These are phyloP conservation scores for Leishmania mexicana DNA, from an alignment of 208 protist species.

Conservation along the genomic window DNA sequence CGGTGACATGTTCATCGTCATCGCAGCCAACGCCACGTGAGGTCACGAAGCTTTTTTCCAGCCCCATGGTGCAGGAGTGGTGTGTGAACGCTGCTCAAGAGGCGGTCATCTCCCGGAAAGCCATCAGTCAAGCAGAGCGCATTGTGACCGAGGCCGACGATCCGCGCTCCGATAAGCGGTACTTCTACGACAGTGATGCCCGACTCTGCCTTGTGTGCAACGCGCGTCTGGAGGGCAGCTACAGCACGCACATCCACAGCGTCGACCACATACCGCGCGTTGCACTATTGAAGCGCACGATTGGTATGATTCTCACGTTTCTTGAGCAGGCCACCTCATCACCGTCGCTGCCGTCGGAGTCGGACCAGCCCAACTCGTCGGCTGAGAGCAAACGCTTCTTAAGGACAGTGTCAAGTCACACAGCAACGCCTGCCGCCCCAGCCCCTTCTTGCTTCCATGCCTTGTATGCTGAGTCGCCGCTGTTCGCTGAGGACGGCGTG, in stretches of 20 bases:
- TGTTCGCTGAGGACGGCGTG: slow-evolving; percentile 23
- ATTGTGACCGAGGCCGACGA: slow-evolving; percentile 16
- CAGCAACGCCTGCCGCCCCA: background rate
- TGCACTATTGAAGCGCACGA: slow-evolving; percentile 54
- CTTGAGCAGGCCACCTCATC: slow-evolving; percentile 16
- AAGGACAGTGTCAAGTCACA: background rate
- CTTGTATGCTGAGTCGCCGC: slow-evolving; percentile 7
- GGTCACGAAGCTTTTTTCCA: slow-evolving; percentile 4
- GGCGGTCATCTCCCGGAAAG: slow-evolving; percentile 9
- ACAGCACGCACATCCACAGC: slow-evolving; percentile 36
- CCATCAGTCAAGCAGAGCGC: background rate
- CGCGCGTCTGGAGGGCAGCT: slow-evolving; percentile 31
- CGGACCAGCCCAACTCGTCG: background rate
- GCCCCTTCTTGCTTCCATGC: slow-evolving; percentile 12
- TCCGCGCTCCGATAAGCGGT: background rate
- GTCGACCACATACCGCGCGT: slow-evolving; percentile 57
- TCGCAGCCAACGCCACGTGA: background rate
- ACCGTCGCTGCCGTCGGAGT: background rate
- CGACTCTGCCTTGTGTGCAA: slow-evolving; percentile 48
- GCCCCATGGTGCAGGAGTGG: slow-evolving; percentile 6
- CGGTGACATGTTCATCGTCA: background rate
- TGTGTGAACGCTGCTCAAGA: background rate
- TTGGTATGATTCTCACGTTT: slow-evolving; percentile 43
- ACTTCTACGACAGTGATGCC: slow-evolving; percentile 40
- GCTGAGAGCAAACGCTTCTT: background rate